Evolutionary conservation across 2,329 filamentous ascomycete genomes (phyloP), one percentile per base, ranked within the genome.

Genomic region (Hypoxylon sp.): DNA sequence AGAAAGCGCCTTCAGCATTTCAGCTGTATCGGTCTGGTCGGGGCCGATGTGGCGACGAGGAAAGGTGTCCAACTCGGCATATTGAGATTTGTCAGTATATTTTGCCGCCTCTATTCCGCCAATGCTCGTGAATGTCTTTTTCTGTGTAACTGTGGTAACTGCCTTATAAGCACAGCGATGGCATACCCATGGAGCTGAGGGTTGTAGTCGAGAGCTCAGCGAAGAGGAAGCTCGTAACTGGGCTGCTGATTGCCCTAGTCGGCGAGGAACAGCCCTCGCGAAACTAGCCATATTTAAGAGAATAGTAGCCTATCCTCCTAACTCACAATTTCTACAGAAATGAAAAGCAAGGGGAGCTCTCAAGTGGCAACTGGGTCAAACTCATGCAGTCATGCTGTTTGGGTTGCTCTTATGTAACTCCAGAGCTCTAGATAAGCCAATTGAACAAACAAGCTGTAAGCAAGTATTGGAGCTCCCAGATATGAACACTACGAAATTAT

Each of bases 41-140:
- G 94, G 94, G 0, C 94, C 94, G 81, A 98, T 97, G 81, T 98
- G 95, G 52, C 95, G 89, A 64, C 91, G 87, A 60, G 91, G 85
- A 76, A 97, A 97, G 43, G 88, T 88, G 76, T 91, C 88, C 63
- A 88, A 82, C 17, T 75, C 72, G 36, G 74, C 66, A 71, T 76
- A 77, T 51, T 61, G 48, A 60, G 67, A 36, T n/a, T 50, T 59
- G 59, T 55, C 50, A 23, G 46, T 6, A 46, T 38, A 14, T 14
- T 63, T 57, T 1, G 65, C 41, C 6, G 61, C 48, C 14, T 64
- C 57, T 14, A 67, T 30, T 11, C 63, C 59, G 25, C 61, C 51
- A 56, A 61, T 56, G 32, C 53, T 64, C 25, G 72, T 65, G 57
- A 70, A 70, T 13, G 65, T 48, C 58, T 73, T 71, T 36, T 46